Conservation (phyloP, 352 stramenopile genomes). For the Globisporangium megalacanthum region DNA sequence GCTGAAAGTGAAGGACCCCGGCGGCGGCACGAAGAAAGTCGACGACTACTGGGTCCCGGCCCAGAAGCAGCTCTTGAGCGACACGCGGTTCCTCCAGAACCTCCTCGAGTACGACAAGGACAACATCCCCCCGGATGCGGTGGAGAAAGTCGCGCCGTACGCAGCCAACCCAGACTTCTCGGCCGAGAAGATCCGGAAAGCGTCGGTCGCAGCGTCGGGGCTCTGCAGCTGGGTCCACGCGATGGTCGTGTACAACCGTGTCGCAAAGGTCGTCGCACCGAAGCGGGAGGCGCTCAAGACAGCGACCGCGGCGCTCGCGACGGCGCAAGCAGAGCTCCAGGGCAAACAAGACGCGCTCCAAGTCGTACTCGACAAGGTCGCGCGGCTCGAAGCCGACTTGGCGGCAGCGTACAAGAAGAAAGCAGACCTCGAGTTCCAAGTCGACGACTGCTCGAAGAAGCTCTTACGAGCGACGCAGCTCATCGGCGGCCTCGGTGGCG, state of each 20-base stretch:
- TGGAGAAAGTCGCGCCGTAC: slow-evolving; percentile 88
- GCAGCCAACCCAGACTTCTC: slow-evolving; percentile 88
- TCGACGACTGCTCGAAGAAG: slow-evolving; percentile 92
- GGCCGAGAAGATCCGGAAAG: slow-evolving; percentile 93
- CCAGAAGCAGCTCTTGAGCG: slow-evolving; percentile 90
- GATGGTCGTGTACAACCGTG: slow-evolving; percentile 95
- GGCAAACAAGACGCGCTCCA: slow-evolving; percentile 90
- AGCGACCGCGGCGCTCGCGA: slow-evolving; percentile 82
- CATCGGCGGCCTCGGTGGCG: slow-evolving; percentile 90
- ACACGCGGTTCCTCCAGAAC: slow-evolving; percentile 91
- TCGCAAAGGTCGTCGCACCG: slow-evolving; percentile 90
- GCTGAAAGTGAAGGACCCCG: slow-evolving; percentile 91
- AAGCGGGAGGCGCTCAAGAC: slow-evolving; percentile 91
- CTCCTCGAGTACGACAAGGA: slow-evolving; percentile 96
- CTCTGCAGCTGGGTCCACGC: slow-evolving; percentile 95
- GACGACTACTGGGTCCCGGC: slow-evolving; percentile 94
- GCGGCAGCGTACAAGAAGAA: slow-evolving; percentile 92
- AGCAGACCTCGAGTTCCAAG: slow-evolving; percentile 83
- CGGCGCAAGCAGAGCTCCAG: slow-evolving; percentile 81
- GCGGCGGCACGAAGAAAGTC: slow-evolving; percentile 88
- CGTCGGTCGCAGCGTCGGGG: slow-evolving; percentile 90
- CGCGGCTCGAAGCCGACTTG: slow-evolving; percentile 83
- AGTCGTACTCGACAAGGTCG: slow-evolving; percentile 91
- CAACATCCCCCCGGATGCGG: slow-evolving; percentile 88
- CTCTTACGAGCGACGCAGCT: slow-evolving; percentile 90